These are phyloP conservation scores for Yamadazyma dendronema DNA, from an alignment of 1,139 yeast genomes.

Conservation along the genomic window DNA sequence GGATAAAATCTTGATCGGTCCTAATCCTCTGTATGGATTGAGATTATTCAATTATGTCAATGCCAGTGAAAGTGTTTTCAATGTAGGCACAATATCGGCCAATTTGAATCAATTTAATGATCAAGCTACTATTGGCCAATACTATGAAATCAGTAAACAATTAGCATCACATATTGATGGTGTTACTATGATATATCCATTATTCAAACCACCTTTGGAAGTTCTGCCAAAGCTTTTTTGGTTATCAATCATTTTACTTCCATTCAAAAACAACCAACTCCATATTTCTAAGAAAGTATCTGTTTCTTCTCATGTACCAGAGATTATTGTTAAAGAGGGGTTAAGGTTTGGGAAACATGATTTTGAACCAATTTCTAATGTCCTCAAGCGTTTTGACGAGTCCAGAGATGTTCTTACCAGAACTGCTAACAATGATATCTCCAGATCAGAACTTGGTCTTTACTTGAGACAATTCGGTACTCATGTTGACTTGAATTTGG, in stretches of 20 bases:
- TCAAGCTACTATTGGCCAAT: conserved; percentile 2
- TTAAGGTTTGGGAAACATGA: conserved; percentile 62
- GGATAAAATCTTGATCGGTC: conserved; percentile 66
- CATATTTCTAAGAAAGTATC: conserved; percentile 43
- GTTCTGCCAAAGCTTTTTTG: conserved; percentile 37
- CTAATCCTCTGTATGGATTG: conserved; percentile 64
- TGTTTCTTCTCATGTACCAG: conserved; percentile 24
- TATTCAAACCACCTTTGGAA: conserved; percentile 16
- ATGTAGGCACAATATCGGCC: conserved; percentile 27
- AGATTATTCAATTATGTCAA: conserved; percentile 53
- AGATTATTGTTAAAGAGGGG: conserved; percentile 62
- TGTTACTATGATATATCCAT: conserved; percentile 22
- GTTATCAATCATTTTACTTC: conserved; percentile 46
- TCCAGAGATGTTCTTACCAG: conserved; percentile 12
- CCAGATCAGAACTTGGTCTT: conserved; percentile 62
- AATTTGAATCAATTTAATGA: conserved; percentile 5
- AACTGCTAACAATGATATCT: conserved; percentile 20
- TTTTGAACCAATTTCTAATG: conserved; percentile 47
- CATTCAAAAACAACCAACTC: conserved; percentile 44
- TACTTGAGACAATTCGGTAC: conserved; percentile 55
- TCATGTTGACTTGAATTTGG: conserved; percentile 46
- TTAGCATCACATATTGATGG: conserved; percentile 17
- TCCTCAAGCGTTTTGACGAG: conserved; percentile 22
- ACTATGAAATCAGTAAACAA: conserved; percentile 3
- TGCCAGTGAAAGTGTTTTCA: conserved; percentile 60